Base-by-base conservation (phyloP, 305 asterid genomes). In the Vinca major region DNA sequence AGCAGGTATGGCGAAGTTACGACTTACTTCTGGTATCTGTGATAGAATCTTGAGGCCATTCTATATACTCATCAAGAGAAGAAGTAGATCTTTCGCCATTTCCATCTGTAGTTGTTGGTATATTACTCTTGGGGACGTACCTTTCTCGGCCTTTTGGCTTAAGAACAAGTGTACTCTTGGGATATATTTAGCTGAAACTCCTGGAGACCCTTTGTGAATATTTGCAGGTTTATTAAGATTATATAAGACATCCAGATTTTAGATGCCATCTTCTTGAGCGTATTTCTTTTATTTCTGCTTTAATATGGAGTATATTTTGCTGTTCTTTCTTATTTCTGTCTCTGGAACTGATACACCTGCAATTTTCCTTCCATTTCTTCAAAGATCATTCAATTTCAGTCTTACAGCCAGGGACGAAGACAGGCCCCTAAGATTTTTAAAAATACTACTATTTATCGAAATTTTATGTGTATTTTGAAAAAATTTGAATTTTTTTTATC, bases 191-290 rank as follows among this genome's bases (percentile, higher is more conserved):
- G 62, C 52, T 60, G 26, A 45, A 63, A 44, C 70, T 53, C 51
- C 16, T 33, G 26, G 67, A 69, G 62, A 60, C 33, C 62, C 55
- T 54, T 36, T 71, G 75, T 64, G 75, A 71, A 71, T 71, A 54
- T 63, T 20, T 63, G 58, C 54, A 64, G 75, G 65, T 63, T 55
- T 49, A 21, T 44, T 26, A 26, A 26, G 33, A 26, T 26, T 26
- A 26, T 26, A 26, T 26, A 26, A 1, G 33, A 1, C 33, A 45
- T 64, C 61, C 56, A 51, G 52, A 7, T 50, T 26, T 70, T 9
- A 26, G 33, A 7, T 17, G 33, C 36, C 62, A 49, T 41, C 55
- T 62, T 52, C 41, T 43, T 19, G 45, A 39, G 53, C 10, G 5
- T 33, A 33, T 26, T 7, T 53, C 19, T 1, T 1, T 17, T 6